Percentiles rank a stretch among this genome's conserved stretches.
Evolutionary conservation across 148 eudicot species (phyloP).

Genomic region (Rhododendron kiyosumense): DNA sequence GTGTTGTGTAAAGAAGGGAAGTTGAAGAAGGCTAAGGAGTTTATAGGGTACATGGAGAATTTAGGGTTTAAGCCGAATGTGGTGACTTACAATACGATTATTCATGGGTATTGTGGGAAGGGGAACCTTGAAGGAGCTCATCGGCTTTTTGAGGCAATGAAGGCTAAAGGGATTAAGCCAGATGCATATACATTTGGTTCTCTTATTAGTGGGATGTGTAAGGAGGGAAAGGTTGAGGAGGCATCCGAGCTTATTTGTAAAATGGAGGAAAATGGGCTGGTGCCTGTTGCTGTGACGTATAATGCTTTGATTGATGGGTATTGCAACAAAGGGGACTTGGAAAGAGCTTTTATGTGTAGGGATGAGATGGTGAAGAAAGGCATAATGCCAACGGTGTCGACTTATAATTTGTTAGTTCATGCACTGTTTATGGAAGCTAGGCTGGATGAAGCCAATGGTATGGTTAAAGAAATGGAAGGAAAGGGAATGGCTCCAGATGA

Average conservation of each 20-base stretch:
- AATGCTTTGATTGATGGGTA: slow-evolving; percentile 63
- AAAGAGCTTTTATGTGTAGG: slow-evolving; percentile 43
- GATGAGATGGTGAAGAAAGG: slow-evolving; percentile 60
- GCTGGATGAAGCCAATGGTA: slow-evolving; percentile 34
- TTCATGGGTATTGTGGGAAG: slow-evolving; percentile 52
- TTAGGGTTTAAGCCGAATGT: slow-evolving; percentile 55
- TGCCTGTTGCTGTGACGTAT: slow-evolving; percentile 48
- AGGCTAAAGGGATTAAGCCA: slow-evolving; percentile 48
- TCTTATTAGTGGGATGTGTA: slow-evolving; percentile 50
- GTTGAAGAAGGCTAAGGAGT: slow-evolving; percentile 56
- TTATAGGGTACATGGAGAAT: slow-evolving; percentile 51
- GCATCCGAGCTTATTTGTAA: slow-evolving; percentile 35
- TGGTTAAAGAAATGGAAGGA: slow-evolving; percentile 59
- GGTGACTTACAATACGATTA: slow-evolving; percentile 59
- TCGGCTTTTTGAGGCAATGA: slow-evolving; percentile 46
- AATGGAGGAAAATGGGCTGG: slow-evolving; percentile 44
- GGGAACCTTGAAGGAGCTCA: slow-evolving; percentile 53
- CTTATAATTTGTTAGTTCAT: slow-evolving; percentile 64
- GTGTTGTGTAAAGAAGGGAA: slow-evolving; percentile 72
- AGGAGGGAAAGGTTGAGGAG: slow-evolving; percentile 48
- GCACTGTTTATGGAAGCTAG: slow-evolving; percentile 54
- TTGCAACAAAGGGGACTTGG: slow-evolving; percentile 59
- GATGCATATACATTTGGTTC: slow-evolving; percentile 58
- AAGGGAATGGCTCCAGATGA: slow-evolving; percentile 46
- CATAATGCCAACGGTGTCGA: slow-evolving; percentile 49